Evolutionary conservation across 2,329 filamentous ascomycete species (phyloP), one percentile per base, ranked within the genome.

Genomic region (Aspergillus neoniger): DNA sequence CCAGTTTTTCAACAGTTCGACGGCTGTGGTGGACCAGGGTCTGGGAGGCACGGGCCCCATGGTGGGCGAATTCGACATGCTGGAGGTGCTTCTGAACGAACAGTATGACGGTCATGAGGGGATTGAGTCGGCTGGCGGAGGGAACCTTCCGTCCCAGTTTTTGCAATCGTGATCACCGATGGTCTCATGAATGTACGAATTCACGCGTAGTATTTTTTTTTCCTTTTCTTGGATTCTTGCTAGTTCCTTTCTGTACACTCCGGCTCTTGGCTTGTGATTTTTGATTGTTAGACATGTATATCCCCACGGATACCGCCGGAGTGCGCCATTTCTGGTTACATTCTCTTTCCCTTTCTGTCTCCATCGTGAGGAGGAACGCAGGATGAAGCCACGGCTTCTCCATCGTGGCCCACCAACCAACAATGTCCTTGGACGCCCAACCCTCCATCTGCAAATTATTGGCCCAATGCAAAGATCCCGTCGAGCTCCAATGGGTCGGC

Each of bases 21-120:
- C 75, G 9, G 74, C 74, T 2, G 75, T 73, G 4, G 79, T 81
- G 44, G 78, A 81, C 62, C 82, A 83, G 67, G 83, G 83, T 12
- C 81, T 83, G 1, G 84, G 86, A 57, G 85, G 86, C 21, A 85
- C 82, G 19, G 86, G 86, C 0, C 85, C 85, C n/a, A 85, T 86
- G 73, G 78, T 88, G 14, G 85, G 83, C 2, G 84, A 79, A 49
- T 79, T 79, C 57, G 79, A 81, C 59, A 79, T 81, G 78, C 67
- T 81, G n/a, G 79, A 81, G 63, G 76, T 80, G 5, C 69, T 81
- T 14, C 70, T 79, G 25, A 79, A 79, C 51, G 77, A 79, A 64
- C 75, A 76, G 28, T 76, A 76, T 61, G 74, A 75, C 54, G 71
- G 70, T 10, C 70, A 69, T 44, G 70, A 72, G 12, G 63, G 61